These are phyloP conservation scores for Colletotrichum tofieldiae DNA, from an alignment of 2,329 filamentous ascomycete genomes.

Conservation along the genomic window DNA sequence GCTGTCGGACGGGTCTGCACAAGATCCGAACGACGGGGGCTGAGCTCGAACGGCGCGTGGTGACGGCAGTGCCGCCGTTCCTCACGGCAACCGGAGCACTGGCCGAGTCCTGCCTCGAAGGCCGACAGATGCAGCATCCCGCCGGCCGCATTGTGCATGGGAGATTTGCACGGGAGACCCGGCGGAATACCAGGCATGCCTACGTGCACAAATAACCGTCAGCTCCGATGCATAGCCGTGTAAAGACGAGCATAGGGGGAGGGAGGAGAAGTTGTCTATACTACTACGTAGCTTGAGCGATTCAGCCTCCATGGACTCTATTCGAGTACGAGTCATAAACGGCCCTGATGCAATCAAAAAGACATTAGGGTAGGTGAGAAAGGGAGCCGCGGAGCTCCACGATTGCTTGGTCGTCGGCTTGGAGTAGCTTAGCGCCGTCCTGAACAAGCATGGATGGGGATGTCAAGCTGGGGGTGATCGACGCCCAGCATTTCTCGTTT, in stretches of 20 bases:
- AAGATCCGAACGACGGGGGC: background rate
- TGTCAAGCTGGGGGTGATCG: slow-evolving; percentile 24
- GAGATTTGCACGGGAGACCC: slow-evolving; percentile 12
- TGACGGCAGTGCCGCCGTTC: slow-evolving; percentile 13
- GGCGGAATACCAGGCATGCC: background rate
- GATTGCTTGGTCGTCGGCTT: slow-evolving; percentile 22
- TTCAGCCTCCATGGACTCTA: background rate
- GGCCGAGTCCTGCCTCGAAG: background rate
- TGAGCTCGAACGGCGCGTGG: background rate
- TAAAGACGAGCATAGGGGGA: background rate
- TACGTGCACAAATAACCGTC: background rate
- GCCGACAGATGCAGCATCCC: slow-evolving; percentile 1
- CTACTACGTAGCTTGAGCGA: background rate
- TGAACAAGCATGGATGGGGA: background rate
- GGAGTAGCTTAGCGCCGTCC: slow-evolving; percentile 11
- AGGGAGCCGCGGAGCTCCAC: slow-evolving; percentile 18
- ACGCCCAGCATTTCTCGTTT: slow-evolving; percentile 33
- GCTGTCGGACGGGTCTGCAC: background rate
- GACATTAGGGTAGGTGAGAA: slow-evolving; percentile 14
- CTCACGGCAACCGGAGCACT: slow-evolving; percentile 6
- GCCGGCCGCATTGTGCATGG: slow-evolving; percentile 1
- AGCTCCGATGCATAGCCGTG: background rate
- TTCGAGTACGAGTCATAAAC: slow-evolving; percentile 32
- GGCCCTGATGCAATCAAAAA: slow-evolving; percentile 25
- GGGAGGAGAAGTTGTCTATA: background rate